Base-by-base conservation (phyloP, 164 flowering plant genomes). In the Stephania japonica region DNA sequence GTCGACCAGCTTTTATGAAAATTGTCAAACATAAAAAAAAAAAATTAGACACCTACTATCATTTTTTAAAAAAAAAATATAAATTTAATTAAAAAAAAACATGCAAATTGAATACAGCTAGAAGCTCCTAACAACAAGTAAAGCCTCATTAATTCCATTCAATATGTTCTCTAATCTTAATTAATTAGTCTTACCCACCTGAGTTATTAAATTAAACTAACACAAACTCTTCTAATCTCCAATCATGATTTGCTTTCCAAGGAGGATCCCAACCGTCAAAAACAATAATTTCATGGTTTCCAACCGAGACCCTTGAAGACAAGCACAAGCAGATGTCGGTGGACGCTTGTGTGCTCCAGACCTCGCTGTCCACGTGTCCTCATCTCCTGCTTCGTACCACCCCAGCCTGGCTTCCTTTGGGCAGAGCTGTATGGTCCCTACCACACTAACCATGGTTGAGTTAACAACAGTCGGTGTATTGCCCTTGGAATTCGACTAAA, bases 361-460 rank as follows among this genome's bases (percentile, higher is more conserved):
- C 53, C 12, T 47, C 53, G 12, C 53, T 9, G 12, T 47, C 53
- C 53, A 47, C 53, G 53, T 47, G 53, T 47, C 53, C 1, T 47
- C 53, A 47, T 47, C 53, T 56, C 7, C n/a, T 56, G 5, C n/a
- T 6, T 56, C 62, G 21, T 56, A 21, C 16, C 62, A 56, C 4
- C 7, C 62, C 62, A 56, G 62, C 62, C 62, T 56, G 62, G 21
- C 62, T n/a, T 56, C 21, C n/a, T 14, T 56, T 56, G 41, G 67
- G 12, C 50, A 16, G 6, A 75, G 73, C 62, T 70, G 50, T 49
- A 10, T 26, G 7, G 73, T 27, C 63, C 67, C 73, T n/a, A 42
- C 65, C 38, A 19, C 24, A 25, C 43, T 49, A 24, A 72, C 73
- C 68, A 42, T 24, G 68, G 74, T 44, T 47, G 25, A 32, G 59